Percentiles rank a stretch among this genome's conserved stretches.
phyloP scores from a whole-genome alignment of 2,329 filamentous ascomycete genomes.

The Botrytis galanthina region DNA sequence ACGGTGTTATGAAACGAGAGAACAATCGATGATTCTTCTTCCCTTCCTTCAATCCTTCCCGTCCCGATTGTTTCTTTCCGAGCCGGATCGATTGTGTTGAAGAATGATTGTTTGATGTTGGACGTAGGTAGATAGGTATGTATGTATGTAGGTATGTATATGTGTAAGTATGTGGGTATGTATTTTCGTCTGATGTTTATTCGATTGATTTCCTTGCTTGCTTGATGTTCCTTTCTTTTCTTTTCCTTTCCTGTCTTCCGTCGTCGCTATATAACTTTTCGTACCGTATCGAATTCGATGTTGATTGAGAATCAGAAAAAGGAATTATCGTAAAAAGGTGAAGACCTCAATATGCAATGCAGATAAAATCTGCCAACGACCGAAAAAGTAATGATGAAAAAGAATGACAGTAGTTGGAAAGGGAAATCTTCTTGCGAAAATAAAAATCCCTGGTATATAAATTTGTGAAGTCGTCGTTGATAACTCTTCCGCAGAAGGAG shows the following conservation, averaged over 20 bases:
- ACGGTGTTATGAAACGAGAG: not conserved
- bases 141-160: not conserved
- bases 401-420: conserved; percentile 20
- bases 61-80: not conserved
- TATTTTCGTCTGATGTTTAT: not conserved
- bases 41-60: conserved; percentile 12
- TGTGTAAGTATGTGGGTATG: too few species aligned
- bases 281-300: not conserved
- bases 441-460: not conserved
- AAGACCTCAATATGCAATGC: not conserved
- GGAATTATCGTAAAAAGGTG: not conserved
- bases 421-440: not conserved
- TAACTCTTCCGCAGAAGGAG: not conserved
- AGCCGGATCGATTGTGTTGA: not conserved
- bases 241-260: not conserved
- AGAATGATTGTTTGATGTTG: not conserved
- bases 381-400: not conserved
- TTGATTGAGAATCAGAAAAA: not conserved
- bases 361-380: not conserved
- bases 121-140: not conserved
- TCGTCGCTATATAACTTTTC: not conserved
- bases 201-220: not conserved
- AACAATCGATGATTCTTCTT: conserved; percentile 1
- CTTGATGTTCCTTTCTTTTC: not conserved
- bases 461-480: conserved; percentile 6